A percentile compares a stretch with the other conserved stretches of the same genome.
Evolutionary conservation across 1,284 basidiomycete genomes (phyloP).

Genomic region (Blastosporella zonata): DNA sequence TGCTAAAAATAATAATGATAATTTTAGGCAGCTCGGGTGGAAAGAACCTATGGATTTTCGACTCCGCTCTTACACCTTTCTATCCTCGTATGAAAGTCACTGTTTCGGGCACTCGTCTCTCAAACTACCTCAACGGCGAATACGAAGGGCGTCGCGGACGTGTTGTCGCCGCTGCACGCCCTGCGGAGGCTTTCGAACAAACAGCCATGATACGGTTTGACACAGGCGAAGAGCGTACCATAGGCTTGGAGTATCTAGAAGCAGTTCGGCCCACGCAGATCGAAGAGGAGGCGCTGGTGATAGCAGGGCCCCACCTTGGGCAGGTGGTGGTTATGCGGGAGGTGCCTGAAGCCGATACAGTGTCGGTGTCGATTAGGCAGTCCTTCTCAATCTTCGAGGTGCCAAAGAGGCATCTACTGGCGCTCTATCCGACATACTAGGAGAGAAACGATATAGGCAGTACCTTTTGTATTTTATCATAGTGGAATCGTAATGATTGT

Average conservation of each 20-base stretch:
- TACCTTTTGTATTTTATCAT: constrained; percentile 14
- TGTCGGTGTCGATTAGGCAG: constrained; percentile 31
- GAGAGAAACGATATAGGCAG: background rate
- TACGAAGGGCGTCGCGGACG: constrained; percentile 49
- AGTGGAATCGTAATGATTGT: too few relatives aligned
- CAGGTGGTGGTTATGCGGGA: constrained; percentile 36
- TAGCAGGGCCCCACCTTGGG: constrained; percentile 30
- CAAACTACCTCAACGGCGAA: constrained; percentile 52
- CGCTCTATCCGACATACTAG: constrained; percentile 15
- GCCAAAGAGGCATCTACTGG: constrained; percentile 21
- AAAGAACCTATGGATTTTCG: constrained; percentile 47
- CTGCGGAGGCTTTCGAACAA: constrained; percentile 33
- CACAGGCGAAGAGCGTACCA: constrained; percentile 31
- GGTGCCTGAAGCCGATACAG: constrained; percentile 27
- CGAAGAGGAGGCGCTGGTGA: constrained; percentile 39
- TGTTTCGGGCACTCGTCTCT: constrained; percentile 45
- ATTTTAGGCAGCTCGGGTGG: constrained; percentile 22
- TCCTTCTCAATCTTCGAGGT: constrained; percentile 23
- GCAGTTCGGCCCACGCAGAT: constrained; percentile 35
- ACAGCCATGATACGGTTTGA: constrained; percentile 39
- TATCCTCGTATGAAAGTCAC: constrained; percentile 46
- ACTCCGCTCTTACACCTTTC: constrained; percentile 32
- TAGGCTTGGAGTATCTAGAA: constrained; percentile 37
- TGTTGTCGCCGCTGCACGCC: constrained; percentile 32
- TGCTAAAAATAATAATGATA: background rate